These are phyloP conservation scores for Digitaria exilis DNA, from an alignment of 202 grass and related monocot genomes.

Conservation along the genomic window DNA sequence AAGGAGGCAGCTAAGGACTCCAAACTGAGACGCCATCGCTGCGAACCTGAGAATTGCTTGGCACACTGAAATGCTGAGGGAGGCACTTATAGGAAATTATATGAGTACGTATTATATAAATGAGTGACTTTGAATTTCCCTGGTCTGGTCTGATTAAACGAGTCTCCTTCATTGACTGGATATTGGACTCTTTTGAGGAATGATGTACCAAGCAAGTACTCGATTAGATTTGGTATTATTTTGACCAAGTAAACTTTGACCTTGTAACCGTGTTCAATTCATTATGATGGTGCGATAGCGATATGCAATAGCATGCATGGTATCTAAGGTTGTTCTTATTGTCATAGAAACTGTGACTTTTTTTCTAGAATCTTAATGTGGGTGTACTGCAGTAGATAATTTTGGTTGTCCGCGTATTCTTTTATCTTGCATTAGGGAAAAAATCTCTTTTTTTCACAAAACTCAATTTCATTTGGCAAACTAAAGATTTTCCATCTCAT, in stretches of 20 bases:
- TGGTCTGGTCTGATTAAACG: not conserved
- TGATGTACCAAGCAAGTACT: not conserved
- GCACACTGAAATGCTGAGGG: not conserved
- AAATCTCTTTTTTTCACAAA: too few species aligned
- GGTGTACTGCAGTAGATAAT: not conserved
- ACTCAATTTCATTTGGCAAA: too few species aligned
- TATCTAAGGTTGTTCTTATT: not conserved
- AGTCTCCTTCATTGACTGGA: not conserved
- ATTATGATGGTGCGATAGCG: not conserved
- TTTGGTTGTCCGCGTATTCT: not conserved
- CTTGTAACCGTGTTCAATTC: not conserved
- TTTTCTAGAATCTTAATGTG: not conserved
- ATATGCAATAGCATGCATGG: not conserved
- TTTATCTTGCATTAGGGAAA: too few species aligned
- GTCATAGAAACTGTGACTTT: not conserved
- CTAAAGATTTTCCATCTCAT: too few species aligned
- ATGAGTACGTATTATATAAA: too few species aligned
- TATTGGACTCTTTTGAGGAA: not conserved
- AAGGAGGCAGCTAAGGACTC: constrained; percentile 34
- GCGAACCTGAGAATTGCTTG: not conserved
- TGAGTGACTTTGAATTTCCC: not conserved
- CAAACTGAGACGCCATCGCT: constrained; percentile 38
- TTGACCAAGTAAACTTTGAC: constrained; percentile 27
- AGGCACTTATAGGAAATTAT: constrained; percentile 6
- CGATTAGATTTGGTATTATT: not conserved